Evolutionary conservation across 2,329 filamentous ascomycete genomes (phyloP).

Genomic region (Arthrobotrys musiformis): DNA sequence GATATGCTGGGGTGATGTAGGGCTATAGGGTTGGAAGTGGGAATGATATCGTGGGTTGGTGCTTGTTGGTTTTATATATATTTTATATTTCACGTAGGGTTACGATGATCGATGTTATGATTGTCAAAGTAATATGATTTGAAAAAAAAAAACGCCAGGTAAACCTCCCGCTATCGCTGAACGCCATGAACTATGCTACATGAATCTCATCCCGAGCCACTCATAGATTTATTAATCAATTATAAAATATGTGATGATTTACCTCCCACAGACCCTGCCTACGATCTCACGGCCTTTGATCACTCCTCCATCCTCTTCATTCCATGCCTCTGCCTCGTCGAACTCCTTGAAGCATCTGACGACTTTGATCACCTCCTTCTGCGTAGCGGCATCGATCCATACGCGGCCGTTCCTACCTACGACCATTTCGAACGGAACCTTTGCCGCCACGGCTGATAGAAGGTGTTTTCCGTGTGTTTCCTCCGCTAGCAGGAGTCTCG

Average conservation of each 20-base stretch:
- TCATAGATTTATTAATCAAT: not conserved
- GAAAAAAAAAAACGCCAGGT: slow-evolving; percentile 10
- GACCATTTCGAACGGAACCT: slow-evolving; percentile 50
- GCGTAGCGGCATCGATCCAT: slow-evolving; percentile 45
- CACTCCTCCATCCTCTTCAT: slow-evolving; percentile 37
- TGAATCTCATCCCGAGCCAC: not conserved
- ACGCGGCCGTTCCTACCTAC: slow-evolving; percentile 49
- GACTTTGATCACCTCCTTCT: slow-evolving; percentile 37
- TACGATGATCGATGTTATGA: not conserved
- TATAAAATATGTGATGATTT: not conserved
- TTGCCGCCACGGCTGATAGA: slow-evolving; percentile 18
- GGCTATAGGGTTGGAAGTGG: no score
- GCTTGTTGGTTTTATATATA: no score
- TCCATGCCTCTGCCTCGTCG: slow-evolving; percentile 38
- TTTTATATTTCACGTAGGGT: no score
- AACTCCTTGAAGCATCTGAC: slow-evolving; percentile 39
- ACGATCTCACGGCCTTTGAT: slow-evolving; percentile 21
- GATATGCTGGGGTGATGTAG: no score
- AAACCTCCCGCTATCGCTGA: not conserved
- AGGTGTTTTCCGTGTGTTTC: slow-evolving; percentile 32
- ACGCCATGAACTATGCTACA: slow-evolving; percentile 28
- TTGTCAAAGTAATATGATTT: not conserved
- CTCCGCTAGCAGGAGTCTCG: slow-evolving; percentile 31
- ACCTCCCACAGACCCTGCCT: slow-evolving; percentile 37
- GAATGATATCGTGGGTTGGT: no score